phyloP scores from a whole-genome alignment of 257 asterid species.

The Orobanche coerulescens region DNA sequence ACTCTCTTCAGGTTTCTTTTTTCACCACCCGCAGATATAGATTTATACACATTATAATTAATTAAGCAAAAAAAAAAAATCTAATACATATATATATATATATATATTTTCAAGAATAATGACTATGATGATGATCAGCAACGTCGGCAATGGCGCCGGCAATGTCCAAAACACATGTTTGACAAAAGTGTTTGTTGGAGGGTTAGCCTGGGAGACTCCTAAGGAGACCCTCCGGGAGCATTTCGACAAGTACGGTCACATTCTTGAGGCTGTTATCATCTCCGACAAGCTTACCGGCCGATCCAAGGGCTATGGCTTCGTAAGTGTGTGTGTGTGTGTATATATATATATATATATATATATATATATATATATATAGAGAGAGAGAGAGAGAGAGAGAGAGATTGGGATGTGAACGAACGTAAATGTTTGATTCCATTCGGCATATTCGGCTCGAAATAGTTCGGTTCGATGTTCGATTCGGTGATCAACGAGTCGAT shows the following conservation, averaged over 20 bases:
- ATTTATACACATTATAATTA: not conserved
- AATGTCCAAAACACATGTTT: conserved; percentile 43
- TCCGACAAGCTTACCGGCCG: conserved; percentile 88
- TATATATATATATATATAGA: too few relatives aligned
- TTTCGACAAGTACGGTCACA: conserved; percentile 71
- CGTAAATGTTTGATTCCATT: too few relatives aligned
- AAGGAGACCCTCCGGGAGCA: conserved; percentile 71
- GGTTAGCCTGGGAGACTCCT: conserved; percentile 95
- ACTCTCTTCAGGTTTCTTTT: conserved; percentile 19
- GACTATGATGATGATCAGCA: conserved; percentile 21
- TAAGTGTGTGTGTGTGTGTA: conserved; percentile 43
- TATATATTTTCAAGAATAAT: too few relatives aligned
- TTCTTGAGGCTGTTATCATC: conserved; percentile 90
- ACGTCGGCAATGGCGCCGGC: conserved; percentile 26
- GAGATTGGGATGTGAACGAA: too few relatives aligned
- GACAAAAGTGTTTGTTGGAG: conserved; percentile 91
- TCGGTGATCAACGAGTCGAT: too few relatives aligned
- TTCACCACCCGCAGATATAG: conserved; percentile 10
- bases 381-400: too few relatives aligned
- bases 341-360: too few relatives aligned
- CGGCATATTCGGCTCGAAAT: too few relatives aligned
- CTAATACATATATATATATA: too few relatives aligned
- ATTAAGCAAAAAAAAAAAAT: not conserved
- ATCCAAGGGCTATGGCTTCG: conserved; percentile 98
- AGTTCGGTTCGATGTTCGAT: too few relatives aligned